Conservation (phyloP, 441 rosid species). For the Biscutella laevigata region DNA sequence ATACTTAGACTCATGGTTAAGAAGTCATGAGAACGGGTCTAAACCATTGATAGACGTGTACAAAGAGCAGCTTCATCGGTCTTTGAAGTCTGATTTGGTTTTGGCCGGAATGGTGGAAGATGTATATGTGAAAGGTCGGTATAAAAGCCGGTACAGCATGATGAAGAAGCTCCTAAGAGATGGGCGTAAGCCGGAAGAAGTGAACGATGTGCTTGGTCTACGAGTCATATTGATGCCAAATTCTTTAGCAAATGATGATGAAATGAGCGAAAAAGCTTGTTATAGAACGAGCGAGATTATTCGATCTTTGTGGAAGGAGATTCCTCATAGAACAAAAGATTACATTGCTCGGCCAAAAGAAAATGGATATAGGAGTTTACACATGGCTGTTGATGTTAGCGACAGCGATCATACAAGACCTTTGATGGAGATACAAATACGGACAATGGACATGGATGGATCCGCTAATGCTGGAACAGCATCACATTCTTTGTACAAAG, state of each 20-base stretch:
- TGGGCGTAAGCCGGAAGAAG: constrained; percentile 82
- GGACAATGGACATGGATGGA: constrained; percentile 77
- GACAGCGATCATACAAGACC: constrained; percentile 55
- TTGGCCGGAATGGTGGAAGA: constrained; percentile 53
- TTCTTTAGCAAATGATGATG: constrained; percentile 25
- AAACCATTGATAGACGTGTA: constrained; percentile 56
- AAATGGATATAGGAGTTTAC: constrained; percentile 84
- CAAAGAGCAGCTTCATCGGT: constrained; percentile 51
- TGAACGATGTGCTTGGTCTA: constrained; percentile 77
- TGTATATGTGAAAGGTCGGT: constrained; percentile 63
- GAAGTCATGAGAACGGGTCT: constrained; percentile 55
- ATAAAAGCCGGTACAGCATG: constrained; percentile 81
- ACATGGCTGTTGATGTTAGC: constrained; percentile 90
- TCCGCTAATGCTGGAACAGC: constrained; percentile 79
- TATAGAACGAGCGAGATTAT: constrained; percentile 59
- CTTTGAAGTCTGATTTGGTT: constrained; percentile 46
- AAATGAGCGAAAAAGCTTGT: constrained; percentile 60
- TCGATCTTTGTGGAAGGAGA: constrained; percentile 69
- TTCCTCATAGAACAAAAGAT: constrained; percentile 75
- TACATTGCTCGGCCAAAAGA: constrained; percentile 73
- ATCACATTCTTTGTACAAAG: constrained; percentile 82
- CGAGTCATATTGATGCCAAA: constrained; percentile 63
- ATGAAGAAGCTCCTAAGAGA: constrained; percentile 92
- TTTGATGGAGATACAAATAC: constrained; percentile 85
- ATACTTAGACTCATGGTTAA: constrained; percentile 75